A percentile compares a stretch with the other conserved stretches of the same genome.
Evolutionary conservation across 345 rosid species (phyloP).

Genomic region (Eutrema yunnanense): DNA sequence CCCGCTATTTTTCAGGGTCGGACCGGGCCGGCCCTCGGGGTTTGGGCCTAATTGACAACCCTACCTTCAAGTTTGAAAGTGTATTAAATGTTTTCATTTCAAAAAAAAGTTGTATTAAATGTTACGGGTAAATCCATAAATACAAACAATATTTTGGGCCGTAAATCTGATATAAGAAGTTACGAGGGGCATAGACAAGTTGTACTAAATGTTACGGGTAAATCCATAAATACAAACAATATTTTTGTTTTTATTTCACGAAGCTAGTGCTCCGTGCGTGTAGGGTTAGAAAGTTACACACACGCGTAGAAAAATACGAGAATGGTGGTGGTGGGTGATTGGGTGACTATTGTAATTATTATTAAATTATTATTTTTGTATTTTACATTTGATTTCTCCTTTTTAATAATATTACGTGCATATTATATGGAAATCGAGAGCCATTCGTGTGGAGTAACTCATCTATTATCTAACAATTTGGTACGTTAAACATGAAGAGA

Average conservation of each 20-base stretch:
- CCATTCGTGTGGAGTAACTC: neutral
- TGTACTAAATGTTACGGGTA: no score
- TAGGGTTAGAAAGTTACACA: slow-evolving; percentile 9
- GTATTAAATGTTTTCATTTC: no score
- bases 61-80: neutral
- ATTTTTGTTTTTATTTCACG: neutral
- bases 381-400: neutral
- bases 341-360: neutral
- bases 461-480: neutral
- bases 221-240: neutral
- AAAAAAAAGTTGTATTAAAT: neutral
- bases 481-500: neutral
- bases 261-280: slow-evolving; percentile 27
- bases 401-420: neutral
- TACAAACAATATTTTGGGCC: neutral
- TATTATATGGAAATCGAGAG: neutral
- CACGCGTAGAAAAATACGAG: neutral
- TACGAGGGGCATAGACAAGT: slow-evolving; percentile 8
- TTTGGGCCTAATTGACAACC: no score
- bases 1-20: no score
- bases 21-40: no score
- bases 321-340: neutral
- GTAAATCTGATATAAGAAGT: neutral
- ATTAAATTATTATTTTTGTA: neutral
- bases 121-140: neutral